Base-by-base conservation (phyloP, 2,329 filamentous ascomycete species). In the Diaporthe destruens region DNA sequence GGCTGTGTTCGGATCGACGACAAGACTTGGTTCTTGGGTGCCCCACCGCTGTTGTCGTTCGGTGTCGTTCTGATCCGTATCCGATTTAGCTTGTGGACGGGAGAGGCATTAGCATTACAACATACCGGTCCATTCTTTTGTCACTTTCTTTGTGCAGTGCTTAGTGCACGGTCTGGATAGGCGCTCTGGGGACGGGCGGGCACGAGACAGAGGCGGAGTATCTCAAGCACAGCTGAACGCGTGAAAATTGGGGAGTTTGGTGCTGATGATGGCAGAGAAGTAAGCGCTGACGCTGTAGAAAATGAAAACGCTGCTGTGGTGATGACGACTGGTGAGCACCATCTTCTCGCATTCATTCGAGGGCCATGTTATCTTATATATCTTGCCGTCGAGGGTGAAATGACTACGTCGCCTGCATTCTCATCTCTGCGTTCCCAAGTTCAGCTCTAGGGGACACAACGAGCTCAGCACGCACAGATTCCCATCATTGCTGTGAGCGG, bases 1-100 rank as follows among this genome's bases (percentile, higher is more conserved):
- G 61, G 61, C 5, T 53, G 32, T 23, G 61, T 66, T 6, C 61
- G 61, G 8, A 39, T 32, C 14, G 61, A 39, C 6, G 61, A 51
- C 1, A 66, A 14, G 1, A 20, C 61, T 53, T 66, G 4, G 61
- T 66, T 39, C 61, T 53, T 47, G n/a, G 61, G 61, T 20, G 11
- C 9, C 0, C 44, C 47, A 6, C 47, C 47, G 8, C 61, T 66
- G 61, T 53, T 25, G 8, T 53, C 47, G 9, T 53, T 53, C 1
- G 61, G 61, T 0, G 61, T 53, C 20, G 32, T 66, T 25, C 61
- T 66, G 7, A 11, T 20, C 6, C n/a, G n/a, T n/a, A 7, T 14
- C 14, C 39, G 12, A 12, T 3, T 66, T 39, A 66, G 61, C n/a
- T 12, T 29, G 7, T 11, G n/a, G 18, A 23, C 20, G 11, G 2